Base-by-base conservation (phyloP, 2,329 filamentous ascomycete genomes). In the Aciculosporium take region DNA sequence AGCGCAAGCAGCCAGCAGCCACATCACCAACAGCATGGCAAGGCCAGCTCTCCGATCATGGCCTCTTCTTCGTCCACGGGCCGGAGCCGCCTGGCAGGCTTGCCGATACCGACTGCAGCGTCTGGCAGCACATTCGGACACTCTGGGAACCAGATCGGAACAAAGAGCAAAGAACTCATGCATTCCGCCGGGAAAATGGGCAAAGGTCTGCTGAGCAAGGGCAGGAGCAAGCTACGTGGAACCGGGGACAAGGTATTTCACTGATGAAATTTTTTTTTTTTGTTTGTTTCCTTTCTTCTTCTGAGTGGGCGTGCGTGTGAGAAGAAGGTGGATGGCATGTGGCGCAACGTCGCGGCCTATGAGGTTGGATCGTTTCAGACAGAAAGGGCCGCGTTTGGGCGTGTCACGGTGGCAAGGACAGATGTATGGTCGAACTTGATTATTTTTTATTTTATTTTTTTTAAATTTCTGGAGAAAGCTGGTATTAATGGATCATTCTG, bases 191-290 rank as follows among this genome's bases (percentile, higher is more conserved):
- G 85, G 40, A 87, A 85, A 57, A 85, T 86, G 44, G 87, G 88
- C 37, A 94, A 94, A 66, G 89, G 88, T 40, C 63, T 95, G 48
- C 80, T 95, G 59, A 86, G 83, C 49, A 94, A 94, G 65, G 85
- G 88, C 51, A 89, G 84, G 65, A 89, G 75, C 64, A 89, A 85
- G 62, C 78, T 94, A 59, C 68, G 72, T 47, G 74, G 71, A 57
- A 74, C 74, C 48, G 76, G 79, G 56, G 84, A 91, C 63, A 93
- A 93, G 84, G 84, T 88, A 83, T 86, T 85, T 79, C 73, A 78
- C 66, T 81, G 68, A 74, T 57, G 51, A 52, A 60, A 56, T 54
- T 56, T 61, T 55, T 50, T 56, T 46, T 43, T 41, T 53, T 56
- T 60, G 53, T 50, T 56, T 47, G 43, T 41, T 51, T 30, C 46